phyloP scores from a whole-genome alignment of 2,329 filamentous ascomycete genomes.

The Fusarium domesticum region DNA sequence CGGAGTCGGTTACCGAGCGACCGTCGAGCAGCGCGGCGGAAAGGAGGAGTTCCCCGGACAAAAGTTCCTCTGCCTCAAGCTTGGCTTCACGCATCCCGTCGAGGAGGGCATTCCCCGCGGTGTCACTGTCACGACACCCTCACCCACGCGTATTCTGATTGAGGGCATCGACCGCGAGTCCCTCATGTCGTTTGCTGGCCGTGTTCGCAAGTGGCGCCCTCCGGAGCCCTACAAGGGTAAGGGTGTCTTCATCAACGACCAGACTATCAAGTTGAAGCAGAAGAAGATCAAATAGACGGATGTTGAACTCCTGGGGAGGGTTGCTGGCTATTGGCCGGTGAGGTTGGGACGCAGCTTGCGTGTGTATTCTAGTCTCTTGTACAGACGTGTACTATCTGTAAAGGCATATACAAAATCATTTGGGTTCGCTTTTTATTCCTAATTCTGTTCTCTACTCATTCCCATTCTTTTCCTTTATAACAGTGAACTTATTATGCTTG shows the following conservation, averaged over 20 bases:
- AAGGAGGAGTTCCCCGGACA: slow-evolving; percentile 78
- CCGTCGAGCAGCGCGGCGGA: slow-evolving; percentile 71
- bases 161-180: slow-evolving; percentile 84
- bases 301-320: slow-evolving; percentile 2
- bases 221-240: slow-evolving; percentile 99
- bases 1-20: slow-evolving; percentile 92
- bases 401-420: slow-evolving; percentile 29
- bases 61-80: slow-evolving; percentile 87
- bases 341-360: slow-evolving; percentile 26
- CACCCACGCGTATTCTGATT: slow-evolving; percentile 85
- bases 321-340: slow-evolving; percentile 9
- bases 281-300: slow-evolving; percentile 84
- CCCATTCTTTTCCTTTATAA: background rate
- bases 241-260: slow-evolving; percentile 96
- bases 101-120: slow-evolving; percentile 81
- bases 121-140: slow-evolving; percentile 81
- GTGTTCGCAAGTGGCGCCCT: slow-evolving; percentile 81
- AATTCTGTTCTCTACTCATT: slow-evolving; percentile 4
- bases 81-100: slow-evolving; percentile 94
- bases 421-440: slow-evolving; percentile 7
- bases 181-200: slow-evolving; percentile 86
- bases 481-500: slow-evolving; percentile 18
- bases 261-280: slow-evolving; percentile 96
- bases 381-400: slow-evolving; percentile 33
- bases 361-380: slow-evolving; percentile 31